A percentile compares a stretch with the other conserved stretches of the same genome.
These are phyloP conservation scores for Ruellia speciosa DNA, from an alignment of 305 asterid species.

Conservation along the genomic window DNA sequence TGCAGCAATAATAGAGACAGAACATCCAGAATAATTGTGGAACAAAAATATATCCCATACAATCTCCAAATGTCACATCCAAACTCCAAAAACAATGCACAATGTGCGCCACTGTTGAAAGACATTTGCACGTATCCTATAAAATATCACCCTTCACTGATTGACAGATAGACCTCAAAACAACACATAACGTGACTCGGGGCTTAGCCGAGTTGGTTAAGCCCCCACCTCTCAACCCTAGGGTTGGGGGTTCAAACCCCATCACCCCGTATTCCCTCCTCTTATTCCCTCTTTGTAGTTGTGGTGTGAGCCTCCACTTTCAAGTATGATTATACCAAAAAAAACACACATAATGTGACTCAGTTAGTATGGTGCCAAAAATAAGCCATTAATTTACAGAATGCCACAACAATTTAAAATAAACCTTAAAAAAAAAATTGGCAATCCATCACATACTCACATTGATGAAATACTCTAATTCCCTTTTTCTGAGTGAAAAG, in stretches of 20 bases:
- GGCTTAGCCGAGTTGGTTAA: too few species aligned
- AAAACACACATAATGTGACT: too few species aligned
- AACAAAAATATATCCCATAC: conserved; percentile 1
- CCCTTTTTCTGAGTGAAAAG: not conserved
- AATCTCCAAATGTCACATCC: conserved; percentile 6
- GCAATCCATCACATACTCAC: not conserved
- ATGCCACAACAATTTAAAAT: too few species aligned
- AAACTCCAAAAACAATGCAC: conserved; percentile 2
- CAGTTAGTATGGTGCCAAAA: not conserved
- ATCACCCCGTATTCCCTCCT: too few species aligned
- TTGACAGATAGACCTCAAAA: too few species aligned
- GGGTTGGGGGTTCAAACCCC: too few species aligned
- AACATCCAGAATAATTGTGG: not conserved
- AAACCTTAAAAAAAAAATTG: too few species aligned
- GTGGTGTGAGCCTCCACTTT: too few species aligned
- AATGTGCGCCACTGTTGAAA: not conserved
- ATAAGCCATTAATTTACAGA: not conserved
- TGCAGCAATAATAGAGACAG: conserved; percentile 10
- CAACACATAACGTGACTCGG: too few species aligned
- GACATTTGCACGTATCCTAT: not conserved
- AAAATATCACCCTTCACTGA: not conserved
- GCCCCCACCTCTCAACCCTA: too few species aligned
- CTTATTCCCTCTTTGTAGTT: too few species aligned
- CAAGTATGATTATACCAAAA: too few species aligned
- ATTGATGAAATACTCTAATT: not conserved